Evolutionary conservation across 192 early-diverging fungal genomes (phyloP).

Genomic region (Entomortierella chlamydospora): DNA sequence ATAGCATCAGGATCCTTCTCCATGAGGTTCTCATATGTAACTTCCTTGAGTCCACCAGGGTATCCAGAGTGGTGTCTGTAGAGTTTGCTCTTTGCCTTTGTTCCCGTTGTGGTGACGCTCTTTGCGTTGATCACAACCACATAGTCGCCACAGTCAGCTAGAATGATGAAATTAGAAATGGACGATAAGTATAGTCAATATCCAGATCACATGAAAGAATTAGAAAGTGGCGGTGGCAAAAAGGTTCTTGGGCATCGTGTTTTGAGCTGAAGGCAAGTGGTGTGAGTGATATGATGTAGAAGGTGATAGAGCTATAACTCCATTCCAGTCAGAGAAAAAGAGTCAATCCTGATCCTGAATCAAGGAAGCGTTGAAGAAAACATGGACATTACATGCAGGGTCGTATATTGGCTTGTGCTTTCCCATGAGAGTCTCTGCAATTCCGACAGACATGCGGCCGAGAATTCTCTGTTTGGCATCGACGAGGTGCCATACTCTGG

Average conservation of each 20-base stretch:
- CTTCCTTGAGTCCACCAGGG: constrained; percentile 88
- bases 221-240: neutral
- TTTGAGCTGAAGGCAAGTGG: too few species aligned
- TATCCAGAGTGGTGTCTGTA: constrained; percentile 90
- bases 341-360: too few species aligned
- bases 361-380: too few species aligned
- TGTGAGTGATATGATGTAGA: too few species aligned
- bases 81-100: constrained; percentile 86
- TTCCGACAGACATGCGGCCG: constrained; percentile 85
- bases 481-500: constrained; percentile 92
- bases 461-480: constrained; percentile 88
- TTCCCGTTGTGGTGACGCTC: constrained; percentile 82
- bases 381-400: constrained; percentile 73
- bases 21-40: constrained; percentile 77
- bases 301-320: too few species aligned
- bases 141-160: constrained; percentile 95
- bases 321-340: too few species aligned
- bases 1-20: constrained; percentile 82
- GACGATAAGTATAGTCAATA: neutral
- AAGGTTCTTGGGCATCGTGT: too few species aligned
- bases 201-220: constrained; percentile 1
- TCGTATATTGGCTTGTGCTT: constrained; percentile 96
- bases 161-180: neutral
- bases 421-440: constrained; percentile 92
- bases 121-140: constrained; percentile 95